Evolutionary conservation across 1,139 yeast species (phyloP).

Genomic region (Pichia sp.): DNA sequence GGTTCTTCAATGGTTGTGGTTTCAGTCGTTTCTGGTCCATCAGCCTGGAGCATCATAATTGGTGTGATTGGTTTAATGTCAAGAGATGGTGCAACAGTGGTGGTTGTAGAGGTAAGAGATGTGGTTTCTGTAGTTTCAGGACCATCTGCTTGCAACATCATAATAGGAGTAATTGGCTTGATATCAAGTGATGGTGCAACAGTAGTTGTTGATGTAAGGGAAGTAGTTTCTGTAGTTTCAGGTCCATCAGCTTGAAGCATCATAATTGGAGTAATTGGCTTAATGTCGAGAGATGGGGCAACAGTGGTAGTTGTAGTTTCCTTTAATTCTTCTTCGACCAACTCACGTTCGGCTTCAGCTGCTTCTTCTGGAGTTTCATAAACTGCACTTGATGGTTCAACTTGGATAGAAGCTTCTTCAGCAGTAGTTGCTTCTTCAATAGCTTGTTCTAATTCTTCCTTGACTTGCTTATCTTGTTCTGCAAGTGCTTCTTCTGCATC

Average conservation of each 20-base stretch:
- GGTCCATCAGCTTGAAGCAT: not conserved
- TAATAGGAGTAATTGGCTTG: not conserved
- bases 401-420: slow-evolving; percentile 3
- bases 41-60: not conserved
- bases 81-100: not conserved
- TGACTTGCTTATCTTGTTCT: slow-evolving; percentile 1
- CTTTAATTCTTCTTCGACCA: slow-evolving; percentile 1
- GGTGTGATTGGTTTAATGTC: not conserved
- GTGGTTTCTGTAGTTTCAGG: not conserved
- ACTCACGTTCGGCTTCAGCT: slow-evolving; percentile 3
- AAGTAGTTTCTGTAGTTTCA: not conserved
- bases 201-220: not conserved
- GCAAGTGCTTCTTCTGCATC: not conserved
- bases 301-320: not conserved
- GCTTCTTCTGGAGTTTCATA: slow-evolving; percentile 3
- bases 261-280: not conserved
- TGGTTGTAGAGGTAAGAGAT: not conserved
- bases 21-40: not conserved
- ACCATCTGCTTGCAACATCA: not conserved
- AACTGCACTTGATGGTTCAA: slow-evolving; percentile 11
- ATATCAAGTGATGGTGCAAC: not conserved
- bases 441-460: not conserved
- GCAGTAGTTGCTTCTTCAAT: not conserved
- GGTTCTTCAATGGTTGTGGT: not conserved
- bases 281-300: not conserved